phyloP scores from a whole-genome alignment of 768 basidiomycete species.

The Calvatia gigantea region DNA sequence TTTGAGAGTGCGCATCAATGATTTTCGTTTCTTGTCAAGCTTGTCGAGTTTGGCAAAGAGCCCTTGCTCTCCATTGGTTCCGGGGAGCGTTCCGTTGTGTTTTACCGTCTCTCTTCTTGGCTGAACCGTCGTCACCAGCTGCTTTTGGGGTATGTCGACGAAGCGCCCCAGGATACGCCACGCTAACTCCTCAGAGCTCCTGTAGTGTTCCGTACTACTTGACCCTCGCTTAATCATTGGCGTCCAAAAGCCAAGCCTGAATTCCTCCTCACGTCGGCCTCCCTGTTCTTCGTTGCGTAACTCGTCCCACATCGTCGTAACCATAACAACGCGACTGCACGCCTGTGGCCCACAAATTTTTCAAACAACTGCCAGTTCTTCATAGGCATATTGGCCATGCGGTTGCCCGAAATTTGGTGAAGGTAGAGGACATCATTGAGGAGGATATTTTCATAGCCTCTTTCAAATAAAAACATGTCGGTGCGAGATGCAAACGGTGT shows the following conservation, averaged over 20 bases:
- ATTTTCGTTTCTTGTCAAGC: constrained; percentile 22
- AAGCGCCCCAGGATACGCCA: constrained; percentile 6
- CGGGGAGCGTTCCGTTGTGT: constrained; percentile 17
- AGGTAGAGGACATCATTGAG: constrained; percentile 26
- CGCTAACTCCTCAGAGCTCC: background rate
- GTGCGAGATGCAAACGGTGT: background rate
- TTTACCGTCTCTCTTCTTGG: constrained; percentile 22
- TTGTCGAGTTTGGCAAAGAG: constrained; percentile 21
- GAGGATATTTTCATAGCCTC: constrained; percentile 13
- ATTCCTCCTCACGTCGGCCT: constrained; percentile 12
- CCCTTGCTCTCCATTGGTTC: constrained; percentile 23
- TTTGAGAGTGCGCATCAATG: constrained; percentile 9
- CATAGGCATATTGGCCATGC: constrained; percentile 25
- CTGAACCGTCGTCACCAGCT: background rate
- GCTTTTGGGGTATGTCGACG: background rate
- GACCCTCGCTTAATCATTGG: constrained; percentile 14
- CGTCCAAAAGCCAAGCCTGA: constrained; percentile 15
- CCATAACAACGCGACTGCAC: constrained; percentile 25
- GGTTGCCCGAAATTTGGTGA: constrained; percentile 20
- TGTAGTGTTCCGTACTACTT: background rate
- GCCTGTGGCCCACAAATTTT: constrained; percentile 29
- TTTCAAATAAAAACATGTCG: constrained; percentile 4
- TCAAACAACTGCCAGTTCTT: constrained; percentile 30
- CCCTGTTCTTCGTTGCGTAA: constrained; percentile 2
- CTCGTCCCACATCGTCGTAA: constrained; percentile 25